Percentiles rank a stretch among this genome's conserved stretches.
phyloP scores from a whole-genome alignment of 352 stramenopile genomes.

The Halophytophthora batemanensis region DNA sequence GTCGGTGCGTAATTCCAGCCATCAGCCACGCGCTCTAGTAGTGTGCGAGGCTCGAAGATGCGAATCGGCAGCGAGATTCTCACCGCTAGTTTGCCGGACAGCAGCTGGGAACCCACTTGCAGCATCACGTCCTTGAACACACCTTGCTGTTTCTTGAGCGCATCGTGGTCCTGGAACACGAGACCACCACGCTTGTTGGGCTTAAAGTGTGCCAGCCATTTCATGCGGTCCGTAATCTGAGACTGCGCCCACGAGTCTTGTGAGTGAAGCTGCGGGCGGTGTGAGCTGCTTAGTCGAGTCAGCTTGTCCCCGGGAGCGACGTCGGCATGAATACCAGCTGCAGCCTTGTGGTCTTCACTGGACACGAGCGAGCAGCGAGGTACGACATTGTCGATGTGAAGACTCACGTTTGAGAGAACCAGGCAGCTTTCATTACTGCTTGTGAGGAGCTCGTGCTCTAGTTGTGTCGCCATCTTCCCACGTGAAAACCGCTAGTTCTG shows the following conservation, averaged over 20 bases:
- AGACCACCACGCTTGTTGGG: conserved; percentile 72
- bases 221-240: conserved; percentile 54
- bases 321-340: conserved; percentile 10
- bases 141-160: conserved; percentile 77
- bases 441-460: conserved; percentile 3
- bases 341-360: conserved; percentile 24
- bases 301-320: conserved; percentile 4
- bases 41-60: conserved; percentile 69
- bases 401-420: conserved; percentile 41
- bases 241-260: conserved; percentile 44
- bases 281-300: conserved; percentile 4
- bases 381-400: conserved; percentile 56
- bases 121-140: conserved; percentile 81
- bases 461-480: conserved; percentile 13
- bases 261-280: conserved; percentile 12
- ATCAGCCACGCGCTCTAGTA: conserved; percentile 72
- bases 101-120: conserved; percentile 63
- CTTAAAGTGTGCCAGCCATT: conserved; percentile 56
- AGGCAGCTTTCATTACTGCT: conserved; percentile 6
- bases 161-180: conserved; percentile 59
- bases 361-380: conserved; percentile 37
- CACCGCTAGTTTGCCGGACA: conserved; percentile 65
- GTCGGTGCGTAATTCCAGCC: conserved; percentile 78
- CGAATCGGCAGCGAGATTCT: conserved; percentile 73
- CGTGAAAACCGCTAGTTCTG: too few relatives aligned